Base-by-base conservation (phyloP, 2,329 filamentous ascomycete genomes). In the Aureobasidium sp. region DNA sequence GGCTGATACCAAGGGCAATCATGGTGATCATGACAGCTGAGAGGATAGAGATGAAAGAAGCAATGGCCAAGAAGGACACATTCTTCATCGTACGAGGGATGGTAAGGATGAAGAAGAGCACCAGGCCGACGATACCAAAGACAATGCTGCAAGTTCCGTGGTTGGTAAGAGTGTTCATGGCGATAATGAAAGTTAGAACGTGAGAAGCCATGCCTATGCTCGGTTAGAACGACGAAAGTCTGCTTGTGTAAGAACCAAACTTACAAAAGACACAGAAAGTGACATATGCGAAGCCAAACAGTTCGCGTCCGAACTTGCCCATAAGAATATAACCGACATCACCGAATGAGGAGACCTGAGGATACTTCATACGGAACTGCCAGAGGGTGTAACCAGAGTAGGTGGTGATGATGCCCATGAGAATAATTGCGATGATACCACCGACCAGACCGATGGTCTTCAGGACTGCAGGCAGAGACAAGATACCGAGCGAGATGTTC, bases 101-200 rank as follows among this genome's bases (percentile, higher is more conserved):
- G 41, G 83, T 83, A 29, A 83, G 77, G 10, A 84, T 57, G 67
- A 84, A 83, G 60, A 83, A 86, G 5, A 89, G 61, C 4, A 80
- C 68, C 66, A 86, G 68, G 0, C 83, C 86, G 1, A 86, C 75
- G 21, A 86, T 76, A 2, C 79, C 82, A 75, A 84, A 89, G 1
- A 85, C 77, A 61, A 89, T 83, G 2, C 85, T 86, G 71, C 87
- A 89, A 1, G 81, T 79, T 0, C 78, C 83, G 65, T 87, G 81
- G 5, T 82, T 73, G 4, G 84, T 86, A 59, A 90, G 77, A 58
- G 80, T 84, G 67, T 85, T 85, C 72, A 90, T 81, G 60, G 86
- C 86, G 68, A 90, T 87, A 21, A 81, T 82, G 65, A 88, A 88
- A 0, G 86, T 88, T 63, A 90, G 75, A 44, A 87, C 78, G 73